These are phyloP conservation scores for Globisporangium mamillatum DNA, from an alignment of 352 stramenopile species.

Conservation along the genomic window DNA sequence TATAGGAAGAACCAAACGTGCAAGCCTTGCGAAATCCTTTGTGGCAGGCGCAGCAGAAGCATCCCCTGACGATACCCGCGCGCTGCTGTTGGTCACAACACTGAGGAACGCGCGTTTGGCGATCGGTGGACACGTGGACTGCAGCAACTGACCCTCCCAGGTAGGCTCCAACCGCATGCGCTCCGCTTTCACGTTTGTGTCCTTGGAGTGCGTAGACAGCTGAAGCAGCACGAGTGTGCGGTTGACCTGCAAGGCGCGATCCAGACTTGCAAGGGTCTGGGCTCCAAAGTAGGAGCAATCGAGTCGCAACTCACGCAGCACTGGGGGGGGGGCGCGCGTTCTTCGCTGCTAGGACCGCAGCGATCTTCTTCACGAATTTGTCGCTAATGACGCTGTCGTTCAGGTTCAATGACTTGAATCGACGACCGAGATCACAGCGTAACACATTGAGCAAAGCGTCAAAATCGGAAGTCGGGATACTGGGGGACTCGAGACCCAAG, in stretches of 20 bases:
- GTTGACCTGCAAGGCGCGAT: neutral
- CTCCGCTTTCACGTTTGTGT: neutral
- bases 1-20: neutral
- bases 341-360: neutral
- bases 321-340: neutral
- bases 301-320: constrained; percentile 3
- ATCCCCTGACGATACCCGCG: neutral
- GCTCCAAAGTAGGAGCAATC: neutral
- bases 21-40: neutral
- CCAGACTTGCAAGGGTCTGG: neutral
- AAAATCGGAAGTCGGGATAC: neutral
- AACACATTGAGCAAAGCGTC: neutral
- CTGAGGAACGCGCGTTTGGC: constrained; percentile 8
- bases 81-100: neutral
- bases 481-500: neutral
- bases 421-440: neutral
- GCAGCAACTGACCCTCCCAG: neutral
- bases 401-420: neutral
- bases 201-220: neutral
- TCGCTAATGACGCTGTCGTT: neutral
- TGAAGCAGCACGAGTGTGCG: neutral
- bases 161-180: neutral
- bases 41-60: neutral
- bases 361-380: neutral
- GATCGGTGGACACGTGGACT: neutral